phyloP scores from a whole-genome alignment of 208 protist genomes.

The Leishmania lainsoni region DNA sequence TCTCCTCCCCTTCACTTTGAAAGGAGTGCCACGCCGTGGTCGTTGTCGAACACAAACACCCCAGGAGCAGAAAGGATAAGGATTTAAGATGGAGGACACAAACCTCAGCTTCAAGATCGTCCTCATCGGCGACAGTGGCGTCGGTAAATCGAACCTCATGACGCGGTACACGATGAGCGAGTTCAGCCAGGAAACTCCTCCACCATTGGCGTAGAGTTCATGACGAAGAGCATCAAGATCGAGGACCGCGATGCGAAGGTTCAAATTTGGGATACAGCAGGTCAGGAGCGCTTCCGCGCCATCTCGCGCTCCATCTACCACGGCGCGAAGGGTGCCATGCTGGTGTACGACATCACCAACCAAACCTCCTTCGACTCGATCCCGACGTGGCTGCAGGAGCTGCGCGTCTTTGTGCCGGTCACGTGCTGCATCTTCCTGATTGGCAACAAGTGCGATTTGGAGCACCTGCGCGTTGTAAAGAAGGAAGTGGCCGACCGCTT shows the following conservation, averaged over 20 bases:
- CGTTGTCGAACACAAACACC: not conserved
- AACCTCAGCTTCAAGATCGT: conserved; percentile 95
- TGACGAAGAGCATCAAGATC: conserved; percentile 90
- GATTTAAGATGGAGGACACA: conserved; percentile 73
- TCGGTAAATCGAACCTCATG: conserved; percentile 93
- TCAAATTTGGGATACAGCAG: conserved; percentile 99
- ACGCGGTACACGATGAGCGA: conserved; percentile 87
- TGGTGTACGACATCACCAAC: conserved; percentile 99
- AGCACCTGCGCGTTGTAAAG: conserved; percentile 92
- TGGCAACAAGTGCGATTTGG: conserved; percentile 98
- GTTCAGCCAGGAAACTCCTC: conserved; percentile 89
- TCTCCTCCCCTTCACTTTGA: not conserved
- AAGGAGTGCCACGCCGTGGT: not conserved
- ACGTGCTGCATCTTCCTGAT: conserved; percentile 99
- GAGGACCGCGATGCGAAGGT: conserved; percentile 97
- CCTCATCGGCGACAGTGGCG: conserved; percentile 91
- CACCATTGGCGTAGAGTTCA: conserved; percentile 95
- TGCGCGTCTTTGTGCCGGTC: conserved; percentile 95
- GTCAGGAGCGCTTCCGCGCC: conserved; percentile 99
- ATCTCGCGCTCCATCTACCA: conserved; percentile 98
- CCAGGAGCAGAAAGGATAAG: not conserved
- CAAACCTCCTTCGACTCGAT: conserved; percentile 97
- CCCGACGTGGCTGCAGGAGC: conserved; percentile 98
- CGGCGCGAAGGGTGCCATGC: conserved; percentile 97
- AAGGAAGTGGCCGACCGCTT: conserved; percentile 96